phyloP scores from a whole-genome alignment of 257 asterid genomes.

The Plantago elongata region DNA sequence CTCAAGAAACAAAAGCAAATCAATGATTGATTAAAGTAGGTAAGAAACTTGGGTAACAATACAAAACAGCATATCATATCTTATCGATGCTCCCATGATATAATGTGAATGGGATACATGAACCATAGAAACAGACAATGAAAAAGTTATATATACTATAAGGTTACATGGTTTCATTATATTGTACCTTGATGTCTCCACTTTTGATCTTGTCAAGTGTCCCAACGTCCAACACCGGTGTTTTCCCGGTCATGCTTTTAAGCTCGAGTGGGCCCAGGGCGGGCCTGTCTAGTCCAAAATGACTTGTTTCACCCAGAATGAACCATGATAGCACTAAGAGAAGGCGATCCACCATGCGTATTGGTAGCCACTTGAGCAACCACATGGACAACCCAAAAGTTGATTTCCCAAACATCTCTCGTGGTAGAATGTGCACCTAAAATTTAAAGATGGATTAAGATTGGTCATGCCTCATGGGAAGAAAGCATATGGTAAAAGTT shows the following conservation, averaged over 20 bases:
- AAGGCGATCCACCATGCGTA: slow-evolving; percentile 53
- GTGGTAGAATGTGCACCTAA: slow-evolving; percentile 80
- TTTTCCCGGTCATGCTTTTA: slow-evolving; percentile 55
- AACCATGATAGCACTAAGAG: slow-evolving; percentile 43
- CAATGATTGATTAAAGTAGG: slow-evolving; percentile 24
- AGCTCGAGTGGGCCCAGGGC: slow-evolving; percentile 55
- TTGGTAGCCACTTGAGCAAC: slow-evolving; percentile 71
- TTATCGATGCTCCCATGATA: slow-evolving; percentile 9
- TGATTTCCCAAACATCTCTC: slow-evolving; percentile 69
- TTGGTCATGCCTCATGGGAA: background rate
- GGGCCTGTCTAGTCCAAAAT: slow-evolving; percentile 56
- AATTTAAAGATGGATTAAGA: background rate
- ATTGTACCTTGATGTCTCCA: slow-evolving; percentile 70
- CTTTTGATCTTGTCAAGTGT: slow-evolving; percentile 68
- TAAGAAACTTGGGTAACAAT: background rate
- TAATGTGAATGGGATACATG: background rate
- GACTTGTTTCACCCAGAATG: slow-evolving; percentile 54
- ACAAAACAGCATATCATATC: slow-evolving; percentile 4
- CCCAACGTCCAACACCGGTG: slow-evolving; percentile 68
- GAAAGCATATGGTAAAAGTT: background rate
- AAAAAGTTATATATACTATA: too few species aligned
- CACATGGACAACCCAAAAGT: slow-evolving; percentile 76
- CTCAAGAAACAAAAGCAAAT: slow-evolving; percentile 17
- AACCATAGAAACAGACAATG: background rate
- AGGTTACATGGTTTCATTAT: slow-evolving; percentile 10